phyloP scores from a whole-genome alignment of 2,329 filamentous ascomycete genomes.

The Diaporthe citrichinensis region DNA sequence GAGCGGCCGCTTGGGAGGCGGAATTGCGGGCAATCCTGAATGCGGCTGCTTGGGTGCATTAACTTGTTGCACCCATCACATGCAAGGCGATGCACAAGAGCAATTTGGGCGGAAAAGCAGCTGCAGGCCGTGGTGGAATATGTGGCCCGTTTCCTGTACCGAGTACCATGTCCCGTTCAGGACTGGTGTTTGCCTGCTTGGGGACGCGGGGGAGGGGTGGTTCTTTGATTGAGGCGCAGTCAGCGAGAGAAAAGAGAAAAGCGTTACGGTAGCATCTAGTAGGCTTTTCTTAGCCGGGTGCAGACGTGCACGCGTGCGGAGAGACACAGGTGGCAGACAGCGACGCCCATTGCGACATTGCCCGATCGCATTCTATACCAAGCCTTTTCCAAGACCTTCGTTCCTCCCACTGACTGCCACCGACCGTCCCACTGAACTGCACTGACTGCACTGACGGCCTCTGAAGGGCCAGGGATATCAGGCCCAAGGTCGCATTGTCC shows the following conservation, averaged over 20 bases:
- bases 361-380: slow-evolving; percentile 20
- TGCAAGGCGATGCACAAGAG: slow-evolving; percentile 1
- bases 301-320: slow-evolving; percentile 8
- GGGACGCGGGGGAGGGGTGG: not conserved
- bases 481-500: slow-evolving; percentile 25
- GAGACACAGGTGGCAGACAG: not conserved
- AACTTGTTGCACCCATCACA: slow-evolving; percentile 1
- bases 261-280: not conserved
- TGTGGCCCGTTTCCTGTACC: not conserved
- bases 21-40: not conserved
- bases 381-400: slow-evolving; percentile 29
- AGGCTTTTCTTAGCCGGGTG: slow-evolving; percentile 7
- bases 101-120: not conserved
- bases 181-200: not conserved
- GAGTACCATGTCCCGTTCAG: not conserved
- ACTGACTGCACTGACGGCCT: not conserved
- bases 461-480: slow-evolving; percentile 13
- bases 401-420: slow-evolving; percentile 15
- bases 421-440: not conserved
- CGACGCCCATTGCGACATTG: slow-evolving; percentile 4
- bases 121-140: not conserved
- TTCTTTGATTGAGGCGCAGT: not conserved
- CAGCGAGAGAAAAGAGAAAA: not conserved
- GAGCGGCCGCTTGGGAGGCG: slow-evolving; percentile 7
- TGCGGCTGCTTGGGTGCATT: not conserved